Evolutionary conservation across 2,329 filamentous ascomycete species (phyloP), one percentile per base, ranked within the genome.

Genomic region (Aureobasidium sp.): DNA sequence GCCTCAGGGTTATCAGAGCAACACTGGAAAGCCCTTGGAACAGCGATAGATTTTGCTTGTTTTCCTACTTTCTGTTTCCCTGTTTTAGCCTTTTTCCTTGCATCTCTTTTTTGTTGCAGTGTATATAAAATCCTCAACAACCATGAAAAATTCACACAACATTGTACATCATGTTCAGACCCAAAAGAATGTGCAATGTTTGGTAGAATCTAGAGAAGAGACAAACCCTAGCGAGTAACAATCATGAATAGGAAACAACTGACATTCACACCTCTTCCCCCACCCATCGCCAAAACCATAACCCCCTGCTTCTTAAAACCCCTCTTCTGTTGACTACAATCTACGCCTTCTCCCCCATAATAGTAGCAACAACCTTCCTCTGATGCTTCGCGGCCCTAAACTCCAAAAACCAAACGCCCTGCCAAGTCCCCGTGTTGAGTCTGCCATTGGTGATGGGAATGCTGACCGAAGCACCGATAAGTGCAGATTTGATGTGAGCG

Each of bases 321-420:
- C 9, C 9, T 41, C n/a, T 2, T 20, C 41, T 20, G 11, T 11
- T 42, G 7, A 20, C 20, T n/a, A 3, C 27, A 9, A 42, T 3
- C 14, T 69, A 79, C 62, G 70, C 73, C 77, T 83, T 86, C 78
- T 97, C 89, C 47, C 93, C 94, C 75, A 97, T 92, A 65, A 97
- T 95, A 1, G 94, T 97, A 60, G 93, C 93, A 65, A 99, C 87
- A 14, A 97, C 84, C 72, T 86, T 89, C 70, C 94, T 84, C 66
- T 84, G 81, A 75, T 97, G 92, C 75, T 85, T 90, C 68, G 79
- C 79, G 3, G 79, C 83, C 62, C 93, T 82, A 73, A 97, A 97
- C 76, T 97, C 94, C 66, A 97, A 78, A 74, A 95, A 96, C 89
- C 90, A 97, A 64, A 97, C 93, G 0, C 94, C 86, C 85, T 94